Percentiles rank a stretch among this genome's conserved stretches.
Evolutionary conservation across 176 grass and related monocot genomes (phyloP).

Genomic region (Cocos nucifera): DNA sequence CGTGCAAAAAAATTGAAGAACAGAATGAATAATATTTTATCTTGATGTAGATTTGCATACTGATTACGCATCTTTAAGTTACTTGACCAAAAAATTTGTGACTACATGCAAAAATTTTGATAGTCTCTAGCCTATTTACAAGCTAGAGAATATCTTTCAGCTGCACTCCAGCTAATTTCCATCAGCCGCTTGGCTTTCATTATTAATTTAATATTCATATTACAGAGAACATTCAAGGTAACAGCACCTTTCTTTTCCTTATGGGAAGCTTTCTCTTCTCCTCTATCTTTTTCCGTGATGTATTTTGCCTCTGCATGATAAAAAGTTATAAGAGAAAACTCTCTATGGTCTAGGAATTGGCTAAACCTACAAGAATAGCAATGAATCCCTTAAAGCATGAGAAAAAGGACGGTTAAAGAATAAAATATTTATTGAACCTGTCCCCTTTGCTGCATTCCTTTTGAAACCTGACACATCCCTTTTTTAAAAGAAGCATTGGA

Average conservation of each 20-base stretch:
- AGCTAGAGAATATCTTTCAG: no score
- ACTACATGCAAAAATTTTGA: no score
- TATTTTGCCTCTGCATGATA: constrained; percentile 37
- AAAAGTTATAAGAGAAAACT: no score
- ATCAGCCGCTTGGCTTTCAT: neutral
- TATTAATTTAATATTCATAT: neutral
- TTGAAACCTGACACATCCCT: constrained; percentile 5
- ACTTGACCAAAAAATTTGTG: no score
- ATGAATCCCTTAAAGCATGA: no score
- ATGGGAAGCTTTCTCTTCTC: constrained; percentile 34
- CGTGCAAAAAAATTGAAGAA: neutral
- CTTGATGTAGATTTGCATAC: no score
- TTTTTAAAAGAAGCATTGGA: constrained; percentile 27
- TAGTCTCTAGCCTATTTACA: no score
- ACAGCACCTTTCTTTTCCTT: constrained; percentile 56
- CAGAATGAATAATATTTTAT: neutral
- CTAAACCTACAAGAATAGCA: no score
- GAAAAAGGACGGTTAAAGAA: no score
- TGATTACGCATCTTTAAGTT: no score
- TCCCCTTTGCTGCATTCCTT: neutral
- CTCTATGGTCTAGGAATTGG: no score
- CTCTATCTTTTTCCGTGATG: constrained; percentile 36
- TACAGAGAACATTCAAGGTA: neutral
- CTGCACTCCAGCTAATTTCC: neutral
- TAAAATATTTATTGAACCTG: no score